phyloP scores from a whole-genome alignment of 2,329 filamentous ascomycete species.

The Beauveria scarabaeidicola region DNA sequence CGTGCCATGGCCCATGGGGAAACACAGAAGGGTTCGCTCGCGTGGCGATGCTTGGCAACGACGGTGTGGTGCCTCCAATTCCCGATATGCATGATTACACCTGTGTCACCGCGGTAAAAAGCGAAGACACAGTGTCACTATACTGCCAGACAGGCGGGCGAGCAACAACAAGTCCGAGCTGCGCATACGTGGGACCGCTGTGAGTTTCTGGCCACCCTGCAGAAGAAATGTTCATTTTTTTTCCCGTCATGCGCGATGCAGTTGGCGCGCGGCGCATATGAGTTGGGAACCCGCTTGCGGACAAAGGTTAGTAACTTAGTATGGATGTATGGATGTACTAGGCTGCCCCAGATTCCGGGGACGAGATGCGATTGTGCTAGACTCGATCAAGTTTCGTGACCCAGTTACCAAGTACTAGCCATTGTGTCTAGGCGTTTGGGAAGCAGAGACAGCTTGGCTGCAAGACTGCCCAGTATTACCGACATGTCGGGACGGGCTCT shows the following conservation, averaged over 20 bases:
- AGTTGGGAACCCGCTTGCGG: background rate
- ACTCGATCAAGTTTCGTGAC: background rate
- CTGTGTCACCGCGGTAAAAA: background rate
- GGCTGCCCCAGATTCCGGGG: background rate
- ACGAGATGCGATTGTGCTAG: constrained; percentile 1
- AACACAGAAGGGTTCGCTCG: background rate
- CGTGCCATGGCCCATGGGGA: background rate
- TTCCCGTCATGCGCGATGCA: background rate
- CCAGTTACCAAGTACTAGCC: background rate
- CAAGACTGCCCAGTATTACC: no score
- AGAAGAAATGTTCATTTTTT: background rate
- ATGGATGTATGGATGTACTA: no score
- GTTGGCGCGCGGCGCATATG: background rate
- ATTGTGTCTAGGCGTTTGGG: background rate
- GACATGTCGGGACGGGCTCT: background rate
- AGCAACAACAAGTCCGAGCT: no score
- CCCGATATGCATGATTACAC: background rate
- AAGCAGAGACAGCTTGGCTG: background rate
- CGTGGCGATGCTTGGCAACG: background rate
- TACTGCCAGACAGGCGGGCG: background rate
- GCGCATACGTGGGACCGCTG: background rate
- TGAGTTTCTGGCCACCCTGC: background rate
- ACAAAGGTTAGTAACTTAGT: background rate
- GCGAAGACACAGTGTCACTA: background rate
- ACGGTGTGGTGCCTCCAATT: background rate